Evolutionary conservation across 2,329 filamentous ascomycete species (phyloP).

Genomic region (Beauveria brongniartii): DNA sequence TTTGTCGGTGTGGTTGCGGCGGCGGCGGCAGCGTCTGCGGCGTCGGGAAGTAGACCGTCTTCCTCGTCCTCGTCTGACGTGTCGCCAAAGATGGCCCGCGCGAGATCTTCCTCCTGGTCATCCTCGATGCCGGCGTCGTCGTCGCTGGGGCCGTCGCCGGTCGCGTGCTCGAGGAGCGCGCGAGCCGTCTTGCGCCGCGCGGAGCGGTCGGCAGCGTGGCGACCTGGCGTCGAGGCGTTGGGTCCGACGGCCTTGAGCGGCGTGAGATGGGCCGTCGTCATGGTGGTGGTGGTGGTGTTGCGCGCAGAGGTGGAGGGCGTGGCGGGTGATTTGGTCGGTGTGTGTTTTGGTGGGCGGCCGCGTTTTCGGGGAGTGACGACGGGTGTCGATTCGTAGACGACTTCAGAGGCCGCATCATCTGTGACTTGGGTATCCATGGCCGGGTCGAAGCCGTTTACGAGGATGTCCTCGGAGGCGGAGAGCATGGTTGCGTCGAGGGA

Average conservation of each 20-base stretch:
- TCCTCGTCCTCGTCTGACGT: slow-evolving; percentile 23
- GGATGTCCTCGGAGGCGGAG: neutral
- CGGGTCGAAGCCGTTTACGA: neutral
- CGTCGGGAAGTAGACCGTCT: slow-evolving; percentile 9
- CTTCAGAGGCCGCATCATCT: neutral
- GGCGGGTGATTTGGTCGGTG: slow-evolving; percentile 19
- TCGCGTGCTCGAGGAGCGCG: slow-evolving; percentile 63
- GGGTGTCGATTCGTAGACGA: slow-evolving; percentile 15
- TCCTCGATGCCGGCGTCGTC: slow-evolving; percentile 67
- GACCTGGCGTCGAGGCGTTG: slow-evolving; percentile 49
- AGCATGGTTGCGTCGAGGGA: slow-evolving; percentile 1
- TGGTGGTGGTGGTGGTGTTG: slow-evolving; percentile 16
- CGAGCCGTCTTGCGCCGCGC: slow-evolving; percentile 79
- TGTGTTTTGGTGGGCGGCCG: slow-evolving; percentile 23
- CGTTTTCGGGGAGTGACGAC: slow-evolving; percentile 27
- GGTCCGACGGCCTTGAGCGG: slow-evolving; percentile 27
- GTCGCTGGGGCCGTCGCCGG: slow-evolving; percentile 56
- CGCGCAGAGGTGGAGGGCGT: slow-evolving; percentile 27
- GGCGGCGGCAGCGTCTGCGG: neutral
- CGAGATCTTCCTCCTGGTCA: slow-evolving; percentile 47
- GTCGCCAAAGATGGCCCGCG: slow-evolving; percentile 58
- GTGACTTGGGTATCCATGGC: neutral
- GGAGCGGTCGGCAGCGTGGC: slow-evolving; percentile 71
- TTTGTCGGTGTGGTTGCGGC: slow-evolving; percentile 31
- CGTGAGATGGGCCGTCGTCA: slow-evolving; percentile 24